These are phyloP conservation scores for Podospora didyma DNA, from an alignment of 495 filamentous ascomycete genomes.

Conservation along the genomic window DNA sequence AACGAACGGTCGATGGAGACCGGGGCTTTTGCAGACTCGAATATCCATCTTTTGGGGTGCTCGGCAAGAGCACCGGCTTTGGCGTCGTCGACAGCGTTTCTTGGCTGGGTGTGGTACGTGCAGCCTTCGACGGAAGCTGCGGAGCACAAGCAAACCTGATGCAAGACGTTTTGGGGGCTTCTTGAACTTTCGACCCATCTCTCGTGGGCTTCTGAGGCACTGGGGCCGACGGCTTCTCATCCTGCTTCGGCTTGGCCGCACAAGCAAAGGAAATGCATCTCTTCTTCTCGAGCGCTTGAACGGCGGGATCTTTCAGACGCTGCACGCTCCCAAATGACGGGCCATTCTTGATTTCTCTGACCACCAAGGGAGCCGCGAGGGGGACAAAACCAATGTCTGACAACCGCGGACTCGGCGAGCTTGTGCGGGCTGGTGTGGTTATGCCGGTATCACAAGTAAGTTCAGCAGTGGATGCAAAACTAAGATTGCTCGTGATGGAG, in stretches of 20 bases:
- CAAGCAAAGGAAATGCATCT: constrained; percentile 94
- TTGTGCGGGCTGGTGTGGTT: constrained; percentile 86
- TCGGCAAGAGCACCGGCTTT: constrained; percentile 15
- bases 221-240: constrained; percentile 24
- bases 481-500: constrained; percentile 74
- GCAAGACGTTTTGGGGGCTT: constrained; percentile 36
- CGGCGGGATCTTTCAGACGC: constrained; percentile 23
- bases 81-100: constrained; percentile 17
- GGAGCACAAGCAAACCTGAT: constrained; percentile 51
- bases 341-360: constrained; percentile 6
- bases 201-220: constrained; percentile 18
- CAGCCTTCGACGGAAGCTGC: constrained; percentile 3
- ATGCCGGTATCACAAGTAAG: constrained; percentile 87
- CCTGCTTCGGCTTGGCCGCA: constrained; percentile 42
- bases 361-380: constrained; percentile 2
- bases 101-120: constrained; percentile 7
- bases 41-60: constrained; percentile 24
- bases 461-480: constrained; percentile 76
- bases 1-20: constrained; percentile 43
- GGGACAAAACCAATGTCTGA: constrained; percentile 34
- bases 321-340: constrained; percentile 11
- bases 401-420: constrained; percentile 80
- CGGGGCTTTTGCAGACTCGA: constrained; percentile 33
- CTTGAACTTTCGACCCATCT: constrained; percentile 22
- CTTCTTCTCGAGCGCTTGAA: constrained; percentile 49